Conservation (phyloP, 1,284 basidiomycete genomes). For the Ustilago crameri region DNA sequence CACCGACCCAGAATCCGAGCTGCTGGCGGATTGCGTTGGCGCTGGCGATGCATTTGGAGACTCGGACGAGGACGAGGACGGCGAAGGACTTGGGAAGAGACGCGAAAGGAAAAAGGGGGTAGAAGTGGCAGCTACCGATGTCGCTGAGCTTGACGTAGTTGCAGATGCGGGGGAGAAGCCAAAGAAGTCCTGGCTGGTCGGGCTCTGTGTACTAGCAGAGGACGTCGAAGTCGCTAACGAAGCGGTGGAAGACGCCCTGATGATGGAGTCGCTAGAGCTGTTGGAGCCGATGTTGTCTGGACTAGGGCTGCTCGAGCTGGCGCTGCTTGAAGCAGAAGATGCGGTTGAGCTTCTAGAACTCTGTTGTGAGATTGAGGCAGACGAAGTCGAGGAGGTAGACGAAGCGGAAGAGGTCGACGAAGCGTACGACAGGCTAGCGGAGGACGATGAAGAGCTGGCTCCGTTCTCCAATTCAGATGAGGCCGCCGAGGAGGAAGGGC, state of each 20-base stretch:
- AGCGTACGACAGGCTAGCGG: neutral
- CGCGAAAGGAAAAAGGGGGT: neutral
- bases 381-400: neutral
- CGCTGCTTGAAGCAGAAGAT: too few species aligned
- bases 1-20: neutral
- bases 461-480: too few species aligned
- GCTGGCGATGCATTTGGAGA: neutral
- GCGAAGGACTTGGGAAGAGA: neutral
- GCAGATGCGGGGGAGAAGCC: neutral
- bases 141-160: neutral
- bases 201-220: too few species aligned
- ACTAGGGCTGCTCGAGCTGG: too few species aligned
- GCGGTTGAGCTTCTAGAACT: neutral
- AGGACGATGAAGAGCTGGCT: neutral
- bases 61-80: neutral
- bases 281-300: too few species aligned
- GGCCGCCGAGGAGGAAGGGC: too few species aligned
- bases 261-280: too few species aligned
- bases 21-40: constrained; percentile 2
- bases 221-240: too few species aligned
- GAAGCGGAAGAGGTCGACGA: neutral
- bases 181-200: constrained; percentile 2
- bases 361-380: neutral
- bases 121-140: neutral
- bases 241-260: too few species aligned